Percentiles rank a stretch among this genome's conserved stretches.
Conservation (phyloP, 345 rosid genomes). For the Eucalyptus albens region DNA sequence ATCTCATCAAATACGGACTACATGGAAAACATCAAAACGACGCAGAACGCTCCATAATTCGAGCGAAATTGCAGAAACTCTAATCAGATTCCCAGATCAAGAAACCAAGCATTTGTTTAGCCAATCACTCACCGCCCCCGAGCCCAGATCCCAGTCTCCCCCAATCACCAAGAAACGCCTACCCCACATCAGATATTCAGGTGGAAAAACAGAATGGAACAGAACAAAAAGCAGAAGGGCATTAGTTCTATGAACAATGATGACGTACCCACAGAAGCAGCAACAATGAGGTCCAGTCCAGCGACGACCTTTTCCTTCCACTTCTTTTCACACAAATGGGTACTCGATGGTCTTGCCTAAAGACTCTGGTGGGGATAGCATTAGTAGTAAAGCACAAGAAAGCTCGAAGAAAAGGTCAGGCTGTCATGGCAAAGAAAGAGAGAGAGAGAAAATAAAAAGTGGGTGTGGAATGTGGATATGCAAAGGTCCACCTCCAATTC, state of each 20-base stretch:
- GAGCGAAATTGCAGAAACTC: background rate
- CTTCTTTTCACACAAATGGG: constrained; percentile 3
- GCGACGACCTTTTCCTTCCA: background rate
- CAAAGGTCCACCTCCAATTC: constrained; percentile 26
- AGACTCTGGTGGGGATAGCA: background rate
- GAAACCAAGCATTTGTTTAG: background rate
- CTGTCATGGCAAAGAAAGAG: background rate
- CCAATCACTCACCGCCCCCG: background rate
- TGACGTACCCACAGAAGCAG: constrained; percentile 13
- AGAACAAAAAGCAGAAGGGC: background rate
- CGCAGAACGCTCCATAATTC: background rate
- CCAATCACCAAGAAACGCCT: background rate
- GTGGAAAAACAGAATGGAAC: background rate
- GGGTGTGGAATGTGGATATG: constrained; percentile 9
- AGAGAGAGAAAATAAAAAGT: constrained; percentile 7
- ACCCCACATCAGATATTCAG: background rate
- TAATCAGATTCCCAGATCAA: background rate
- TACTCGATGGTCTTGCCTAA: constrained; percentile 3
- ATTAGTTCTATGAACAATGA: background rate
- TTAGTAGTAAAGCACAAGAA: constrained; percentile 40
- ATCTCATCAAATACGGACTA: background rate
- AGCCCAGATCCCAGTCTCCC: background rate
- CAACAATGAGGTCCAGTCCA: background rate
- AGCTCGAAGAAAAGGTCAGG: background rate
- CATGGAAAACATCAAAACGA: background rate